Evolutionary conservation across 192 early-diverging fungal genomes (phyloP), one percentile per base, ranked within the genome.

Genomic region (Coemansia sp.): DNA sequence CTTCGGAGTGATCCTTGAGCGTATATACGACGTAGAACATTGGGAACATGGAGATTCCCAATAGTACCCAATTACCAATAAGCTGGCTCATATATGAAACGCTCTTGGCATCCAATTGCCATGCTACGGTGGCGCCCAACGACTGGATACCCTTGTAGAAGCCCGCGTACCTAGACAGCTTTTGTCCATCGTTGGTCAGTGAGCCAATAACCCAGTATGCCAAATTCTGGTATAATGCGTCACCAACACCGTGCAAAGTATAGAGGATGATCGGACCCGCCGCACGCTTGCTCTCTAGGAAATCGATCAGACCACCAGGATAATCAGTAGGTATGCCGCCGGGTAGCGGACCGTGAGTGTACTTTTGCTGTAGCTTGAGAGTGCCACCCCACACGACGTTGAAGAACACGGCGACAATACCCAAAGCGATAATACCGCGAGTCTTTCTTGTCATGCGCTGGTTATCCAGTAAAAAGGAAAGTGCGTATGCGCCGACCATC

Each of bases 91-190:
- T 70, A 61, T 77, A 87, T 18, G 85, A 46, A 29, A 80, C 77
- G 5, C 72, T 47, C 38, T 76, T 78, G 29, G 91, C 88, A 68
- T 90, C 91, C 63, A 92, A 76, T 66, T 91, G 88, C 87, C 91
- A 90, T 0, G 89, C 85, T 47, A 92, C 85, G 33, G 90, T 93
- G 41, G 79, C 88, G 36, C 86, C 90, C 69, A 87, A 85, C 62
- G 88, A 90, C 86, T 95, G 93, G 64, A 93, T 89, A 49, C 89
- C 90, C 88, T 95, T 95, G 89, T 95, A 95, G 86, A 91, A 93
- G 31, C 93, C 94, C 40, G 89, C 88, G 68, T 89, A 93, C 36
- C 89, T 77, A 22, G 91, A 87, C 63, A 88, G 71, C 61, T 85
- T 82, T 51, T 87, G 86, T 52, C 86, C 82, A 68, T 95, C 92